Base-by-base conservation (phyloP, 140 eudicot species). In the Ambrosia hybrid region DNA sequence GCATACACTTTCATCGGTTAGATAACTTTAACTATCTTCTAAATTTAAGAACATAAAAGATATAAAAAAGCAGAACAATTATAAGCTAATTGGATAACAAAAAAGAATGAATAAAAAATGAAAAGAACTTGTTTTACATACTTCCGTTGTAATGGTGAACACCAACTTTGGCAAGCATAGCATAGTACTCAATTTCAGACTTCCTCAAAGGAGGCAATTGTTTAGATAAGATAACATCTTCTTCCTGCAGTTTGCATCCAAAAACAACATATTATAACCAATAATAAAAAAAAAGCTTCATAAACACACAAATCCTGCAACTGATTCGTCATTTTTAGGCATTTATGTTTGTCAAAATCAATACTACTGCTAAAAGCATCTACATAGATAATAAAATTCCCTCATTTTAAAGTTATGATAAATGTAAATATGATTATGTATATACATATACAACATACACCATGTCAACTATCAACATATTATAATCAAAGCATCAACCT, bases 91-190 rank as follows among this genome's bases (percentile, higher is more conserved):
- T 16, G 3, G 1, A 57, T 0, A 41, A 6, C 10, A 9, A 1
- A 8, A 38, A 17, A 14, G 4, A 9, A 14, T 1, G 0, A 57
- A 14, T 7, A 34, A 0, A 1, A 0, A 1, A 48, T 2, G 6
- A 67, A 14, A 15, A 17, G 7, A 48, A 4, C 53, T 0, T n/a
- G 9, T 4, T 9, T 2, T 12, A 85, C 97, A 73, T 85, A 91
- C 97, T 91, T 73, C 97, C 97, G 37, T 82, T 88, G 86, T 88
- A 91, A 60, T 91, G 97, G 56, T 88, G 97, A 60, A 91, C 97
- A 2, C 97, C 97, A 69, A 91, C 87, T 78, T 91, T 91, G 0
- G 97, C 87, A 41, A 91, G 89, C 97, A 91, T 91, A 17, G 97
- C 97, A 73, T 91, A 88, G 85, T 91, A 91, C 83, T 91, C 97